These are phyloP conservation scores for Naumovozyma baii DNA, from an alignment of 805 yeast genomes.

Conservation along the genomic window DNA sequence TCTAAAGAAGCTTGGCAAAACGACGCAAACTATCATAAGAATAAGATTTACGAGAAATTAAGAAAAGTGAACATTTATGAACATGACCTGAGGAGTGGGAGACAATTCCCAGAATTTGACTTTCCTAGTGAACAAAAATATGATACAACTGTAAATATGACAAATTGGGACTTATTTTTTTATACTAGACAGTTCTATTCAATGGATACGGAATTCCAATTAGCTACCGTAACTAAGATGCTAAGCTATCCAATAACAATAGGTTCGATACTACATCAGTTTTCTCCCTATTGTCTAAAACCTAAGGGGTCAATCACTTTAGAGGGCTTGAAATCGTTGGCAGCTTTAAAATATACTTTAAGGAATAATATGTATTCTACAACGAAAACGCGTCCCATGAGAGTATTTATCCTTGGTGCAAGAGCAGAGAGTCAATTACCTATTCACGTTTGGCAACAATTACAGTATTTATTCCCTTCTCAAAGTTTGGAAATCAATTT, in stretches of 20 bases:
- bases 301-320: slow-evolving; percentile 83
- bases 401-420: slow-evolving; percentile 86
- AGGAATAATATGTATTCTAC: slow-evolving; percentile 35
- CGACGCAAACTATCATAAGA: slow-evolving; percentile 63
- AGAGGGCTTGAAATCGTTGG: slow-evolving; percentile 88
- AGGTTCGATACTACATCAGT: slow-evolving; percentile 72
- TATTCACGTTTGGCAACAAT: slow-evolving; percentile 91
- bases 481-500: slow-evolving; percentile 80
- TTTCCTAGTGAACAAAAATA: slow-evolving; percentile 74
- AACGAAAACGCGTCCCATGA: slow-evolving; percentile 73
- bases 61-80: slow-evolving; percentile 87
- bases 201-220: slow-evolving; percentile 93
- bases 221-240: slow-evolving; percentile 93
- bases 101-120: slow-evolving; percentile 92
- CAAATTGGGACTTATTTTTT: slow-evolving; percentile 87
- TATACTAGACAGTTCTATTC: slow-evolving; percentile 90
- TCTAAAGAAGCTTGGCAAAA: slow-evolving; percentile 80
- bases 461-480: slow-evolving; percentile 75
- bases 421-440: slow-evolving; percentile 92
- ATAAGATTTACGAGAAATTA: slow-evolving; percentile 60
- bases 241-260: slow-evolving; percentile 89
- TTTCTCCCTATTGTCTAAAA: slow-evolving; percentile 69
- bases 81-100: slow-evolving; percentile 89
- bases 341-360: slow-evolving; percentile 85
- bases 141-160: slow-evolving; percentile 67